Evolutionary conservation across 306 rosid species (phyloP), one percentile per base, ranked within the genome.

Genomic region (Begonia masoniana): DNA sequence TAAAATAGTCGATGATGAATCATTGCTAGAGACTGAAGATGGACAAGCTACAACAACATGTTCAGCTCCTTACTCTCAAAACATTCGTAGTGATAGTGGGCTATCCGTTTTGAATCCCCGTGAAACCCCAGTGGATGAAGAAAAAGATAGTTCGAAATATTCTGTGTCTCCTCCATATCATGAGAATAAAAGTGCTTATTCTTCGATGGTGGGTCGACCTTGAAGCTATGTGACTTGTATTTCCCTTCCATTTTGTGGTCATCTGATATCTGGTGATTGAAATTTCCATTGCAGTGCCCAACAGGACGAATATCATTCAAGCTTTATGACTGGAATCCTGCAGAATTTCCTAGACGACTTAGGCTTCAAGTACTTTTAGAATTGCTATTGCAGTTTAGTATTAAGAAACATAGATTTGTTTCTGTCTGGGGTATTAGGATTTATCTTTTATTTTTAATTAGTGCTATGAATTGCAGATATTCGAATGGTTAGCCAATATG

Each of bases 261-360:
- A 9, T 23, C 31, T 55, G 62, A 50, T 55, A 19, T 15, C 10
- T 49, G 41, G 36, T 64, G 71, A 83, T 31, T 31, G 9, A 7
- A 61, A 36, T 59, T 78, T 13, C 57, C 55, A 51, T 74, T 86
- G 78, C 72, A 92, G 99, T 92, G 99, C 64, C 95, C 92, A 35
- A 86, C 99, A 66, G 99, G 99, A 62, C 94, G 99, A 60, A 69
- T 92, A 65, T 92, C 99, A 15, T 92, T 92, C 71, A 92, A 92
- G 83, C 99, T 92, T 54, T 92, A 92, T 54, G 99, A 92, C 70
- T 92, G 99, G 99, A 92, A 92, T 69, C 99, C 99, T 19, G 99
- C 99, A 0, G 99, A 92, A 39, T 92, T 92, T 56, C 99, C 99
- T 49, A 83, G 99, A 79, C 69, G 96, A 76, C 99, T 92, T 46